These are phyloP conservation scores for Leccinum longicurvipes DNA, from an alignment of 768 basidiomycete species.

Conservation along the genomic window DNA sequence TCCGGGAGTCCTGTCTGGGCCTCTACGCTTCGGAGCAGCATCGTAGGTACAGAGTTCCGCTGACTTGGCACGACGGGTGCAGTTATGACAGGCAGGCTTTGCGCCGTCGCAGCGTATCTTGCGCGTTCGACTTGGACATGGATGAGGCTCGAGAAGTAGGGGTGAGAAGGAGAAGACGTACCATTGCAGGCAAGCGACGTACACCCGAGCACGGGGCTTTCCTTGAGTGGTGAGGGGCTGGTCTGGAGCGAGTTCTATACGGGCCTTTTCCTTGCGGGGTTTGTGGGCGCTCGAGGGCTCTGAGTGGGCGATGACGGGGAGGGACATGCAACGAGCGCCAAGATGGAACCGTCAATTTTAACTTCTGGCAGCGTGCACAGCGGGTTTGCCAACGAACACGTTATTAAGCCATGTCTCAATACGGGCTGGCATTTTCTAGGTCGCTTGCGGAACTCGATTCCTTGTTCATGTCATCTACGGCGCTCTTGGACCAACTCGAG, in stretches of 20 bases:
- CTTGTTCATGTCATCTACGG: too few relatives aligned
- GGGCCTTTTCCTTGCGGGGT: constrained; percentile 51
- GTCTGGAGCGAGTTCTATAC: constrained; percentile 66
- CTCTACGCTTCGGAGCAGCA: constrained; percentile 68
- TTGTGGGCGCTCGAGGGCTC: constrained; percentile 29
- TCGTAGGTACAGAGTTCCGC: constrained; percentile 63
- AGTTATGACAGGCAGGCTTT: constrained; percentile 74
- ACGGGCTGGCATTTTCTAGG: too few relatives aligned
- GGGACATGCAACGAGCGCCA: too few relatives aligned
- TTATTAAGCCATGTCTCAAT: too few relatives aligned
- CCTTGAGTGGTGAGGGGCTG: constrained; percentile 82
- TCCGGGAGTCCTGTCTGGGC: constrained; percentile 78
- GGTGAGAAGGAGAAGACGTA: constrained; percentile 26
- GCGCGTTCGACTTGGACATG: constrained; percentile 54
- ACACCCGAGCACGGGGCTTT: constrained; percentile 71
- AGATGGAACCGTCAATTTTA: too few relatives aligned
- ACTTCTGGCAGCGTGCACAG: too few relatives aligned
- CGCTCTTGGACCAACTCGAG: too few relatives aligned
- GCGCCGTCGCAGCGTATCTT: constrained; percentile 85
- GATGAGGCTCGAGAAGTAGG: constrained; percentile 4
- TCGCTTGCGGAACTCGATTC: too few relatives aligned
- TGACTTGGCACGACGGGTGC: constrained; percentile 47
- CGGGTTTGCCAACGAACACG: too few relatives aligned
- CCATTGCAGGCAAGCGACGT: constrained; percentile 80
- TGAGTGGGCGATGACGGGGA: not conserved